Conservation (phyloP, 1,139 yeast genomes). For the Yamadazyma songkhlaensis region DNA sequence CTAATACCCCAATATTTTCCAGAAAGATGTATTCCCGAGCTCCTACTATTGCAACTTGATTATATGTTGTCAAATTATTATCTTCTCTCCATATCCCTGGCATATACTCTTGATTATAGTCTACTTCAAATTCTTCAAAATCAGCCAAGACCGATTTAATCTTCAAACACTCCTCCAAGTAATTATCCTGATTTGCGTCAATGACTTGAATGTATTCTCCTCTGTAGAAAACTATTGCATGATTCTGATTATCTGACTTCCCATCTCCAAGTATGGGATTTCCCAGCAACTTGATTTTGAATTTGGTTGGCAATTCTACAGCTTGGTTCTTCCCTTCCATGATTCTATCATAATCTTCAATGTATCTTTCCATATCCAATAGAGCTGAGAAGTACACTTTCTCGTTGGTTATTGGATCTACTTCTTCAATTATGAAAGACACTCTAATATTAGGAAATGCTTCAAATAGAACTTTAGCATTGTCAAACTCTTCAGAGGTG, state of each 20-base stretch:
- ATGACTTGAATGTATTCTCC: constrained; percentile 87
- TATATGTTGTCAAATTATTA: background rate
- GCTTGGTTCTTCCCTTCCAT: constrained; percentile 23
- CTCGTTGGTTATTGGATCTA: constrained; percentile 26
- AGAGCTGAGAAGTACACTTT: constrained; percentile 57
- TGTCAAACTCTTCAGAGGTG: constrained; percentile 48
- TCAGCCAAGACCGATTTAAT: constrained; percentile 76
- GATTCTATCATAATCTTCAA: constrained; percentile 29
- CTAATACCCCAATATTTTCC: constrained; percentile 80
- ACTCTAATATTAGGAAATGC: constrained; percentile 63
- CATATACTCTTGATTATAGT: constrained; percentile 39
- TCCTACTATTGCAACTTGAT: constrained; percentile 73
- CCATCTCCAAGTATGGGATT: constrained; percentile 91
- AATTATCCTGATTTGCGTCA: constrained; percentile 88
- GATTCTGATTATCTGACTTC: constrained; percentile 83
- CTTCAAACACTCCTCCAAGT: constrained; percentile 80
- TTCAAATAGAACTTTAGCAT: constrained; percentile 53
- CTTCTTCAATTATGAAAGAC: constrained; percentile 55
- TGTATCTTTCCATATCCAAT: constrained; percentile 45
- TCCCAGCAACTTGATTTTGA: constrained; percentile 66
- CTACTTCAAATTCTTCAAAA: constrained; percentile 60
- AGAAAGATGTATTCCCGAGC: constrained; percentile 88
- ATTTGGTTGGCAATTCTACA: constrained; percentile 18
- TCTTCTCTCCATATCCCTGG: constrained; percentile 31
- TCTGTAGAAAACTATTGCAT: constrained; percentile 70